phyloP scores from a whole-genome alignment of 1,139 yeast genomes.

The Pichia sp. region DNA sequence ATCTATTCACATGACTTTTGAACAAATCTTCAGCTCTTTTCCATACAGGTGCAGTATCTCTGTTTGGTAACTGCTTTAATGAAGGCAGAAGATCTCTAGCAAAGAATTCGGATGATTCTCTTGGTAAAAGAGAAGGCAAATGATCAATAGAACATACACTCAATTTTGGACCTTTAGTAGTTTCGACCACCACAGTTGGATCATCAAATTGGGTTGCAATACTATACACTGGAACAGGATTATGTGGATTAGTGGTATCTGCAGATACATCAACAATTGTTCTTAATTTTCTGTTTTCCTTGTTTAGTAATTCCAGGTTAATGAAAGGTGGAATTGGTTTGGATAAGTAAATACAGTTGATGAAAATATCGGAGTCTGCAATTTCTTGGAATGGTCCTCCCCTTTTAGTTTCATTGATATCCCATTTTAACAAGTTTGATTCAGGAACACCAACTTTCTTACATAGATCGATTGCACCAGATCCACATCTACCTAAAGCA shows the following conservation, averaged over 20 bases:
- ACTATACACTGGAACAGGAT: conserved; percentile 90
- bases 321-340: conserved; percentile 91
- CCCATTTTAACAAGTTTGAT: conserved; percentile 82
- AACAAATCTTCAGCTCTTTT: conserved; percentile 75
- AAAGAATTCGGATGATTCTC: conserved; percentile 93
- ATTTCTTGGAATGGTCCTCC: conserved; percentile 98
- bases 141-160: conserved; percentile 97
- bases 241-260: conserved; percentile 96
- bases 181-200: conserved; percentile 81
- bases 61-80: conserved; percentile 71
- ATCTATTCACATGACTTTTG: conserved; percentile 72
- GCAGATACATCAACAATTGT: conserved; percentile 97
- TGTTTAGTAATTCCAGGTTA: conserved; percentile 59
- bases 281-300: conserved; percentile 62
- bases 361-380: conserved; percentile 76
- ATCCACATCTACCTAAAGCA: conserved; percentile 97
- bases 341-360: conserved; percentile 92
- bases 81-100: conserved; percentile 83
- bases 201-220: conserved; percentile 83
- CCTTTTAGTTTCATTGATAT: conserved; percentile 88
- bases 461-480: conserved; percentile 90
- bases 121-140: conserved; percentile 87
- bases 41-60: conserved; percentile 86
- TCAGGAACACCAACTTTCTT: conserved; percentile 85
- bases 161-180: conserved; percentile 73